phyloP scores from a whole-genome alignment of 2,329 filamentous ascomycete genomes.

The Cladosporium sp. region DNA sequence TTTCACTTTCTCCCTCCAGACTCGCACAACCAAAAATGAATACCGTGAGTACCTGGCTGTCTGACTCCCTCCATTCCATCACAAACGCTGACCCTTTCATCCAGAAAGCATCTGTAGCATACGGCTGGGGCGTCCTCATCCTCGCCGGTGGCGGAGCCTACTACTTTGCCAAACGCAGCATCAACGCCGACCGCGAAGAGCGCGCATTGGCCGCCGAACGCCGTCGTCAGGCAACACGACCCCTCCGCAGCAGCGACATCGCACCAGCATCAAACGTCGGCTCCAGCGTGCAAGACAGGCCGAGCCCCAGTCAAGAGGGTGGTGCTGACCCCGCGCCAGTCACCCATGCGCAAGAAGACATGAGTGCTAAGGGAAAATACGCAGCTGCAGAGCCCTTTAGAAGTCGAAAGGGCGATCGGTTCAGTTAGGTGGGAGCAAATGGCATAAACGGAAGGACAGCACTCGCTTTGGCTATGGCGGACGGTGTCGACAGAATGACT shows the following conservation, averaged over 20 bases:
- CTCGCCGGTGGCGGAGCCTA: constrained; percentile 86
- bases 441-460: background rate
- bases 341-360: constrained; percentile 65
- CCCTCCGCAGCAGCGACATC: background rate
- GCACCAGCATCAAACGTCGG: background rate
- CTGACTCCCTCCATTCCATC: background rate
- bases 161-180: constrained; percentile 89
- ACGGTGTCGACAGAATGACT: too few species aligned
- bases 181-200: constrained; percentile 80
- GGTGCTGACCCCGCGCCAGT: constrained; percentile 73
- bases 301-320: constrained; percentile 9
- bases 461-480: too few species aligned
- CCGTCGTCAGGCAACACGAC: constrained; percentile 33
- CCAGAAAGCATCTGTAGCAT: constrained; percentile 43
- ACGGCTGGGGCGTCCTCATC: constrained; percentile 88
- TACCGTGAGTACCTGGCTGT: constrained; percentile 20
- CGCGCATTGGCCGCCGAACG: constrained; percentile 67
- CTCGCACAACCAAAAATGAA: constrained; percentile 19
- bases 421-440: constrained; percentile 39
- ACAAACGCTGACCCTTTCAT: background rate
- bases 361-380: constrained; percentile 83
- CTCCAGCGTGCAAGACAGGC: constrained; percentile 46
- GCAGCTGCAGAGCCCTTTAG: constrained; percentile 72
- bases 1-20: background rate
- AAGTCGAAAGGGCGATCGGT: constrained; percentile 80